These are phyloP conservation scores for Ocimum tenuiflorum DNA, from an alignment of 257 asterid species.

Conservation along the genomic window DNA sequence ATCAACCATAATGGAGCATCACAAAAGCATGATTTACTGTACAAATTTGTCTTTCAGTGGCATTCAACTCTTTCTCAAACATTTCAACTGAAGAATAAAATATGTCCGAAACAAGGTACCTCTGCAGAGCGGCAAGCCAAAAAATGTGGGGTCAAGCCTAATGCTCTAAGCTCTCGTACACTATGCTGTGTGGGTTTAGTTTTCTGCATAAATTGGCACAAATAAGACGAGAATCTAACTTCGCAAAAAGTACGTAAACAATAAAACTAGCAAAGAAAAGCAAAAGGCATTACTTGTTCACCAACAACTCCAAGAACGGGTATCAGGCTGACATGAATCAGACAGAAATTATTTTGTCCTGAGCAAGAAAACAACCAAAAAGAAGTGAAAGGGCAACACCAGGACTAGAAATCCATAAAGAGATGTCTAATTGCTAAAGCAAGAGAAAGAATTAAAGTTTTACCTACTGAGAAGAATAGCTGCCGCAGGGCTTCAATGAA, in stretches of 20 bases:
- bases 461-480: slow-evolving; percentile 81
- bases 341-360: slow-evolving; percentile 89
- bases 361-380: slow-evolving; percentile 15
- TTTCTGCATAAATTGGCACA: slow-evolving; percentile 37
- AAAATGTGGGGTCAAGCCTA: slow-evolving; percentile 89
- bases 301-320: slow-evolving; percentile 97
- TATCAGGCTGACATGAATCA: slow-evolving; percentile 93
- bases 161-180: slow-evolving; percentile 84
- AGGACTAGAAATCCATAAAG: slow-evolving; percentile 1
- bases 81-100: background rate
- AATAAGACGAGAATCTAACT: slow-evolving; percentile 10
- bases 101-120: slow-evolving; percentile 33
- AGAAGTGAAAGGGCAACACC: slow-evolving; percentile 1
- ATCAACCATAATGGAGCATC: background rate
- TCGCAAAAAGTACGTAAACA: background rate
- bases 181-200: slow-evolving; percentile 97
- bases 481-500: slow-evolving; percentile 94
- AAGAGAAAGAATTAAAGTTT: background rate
- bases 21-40: background rate
- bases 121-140: slow-evolving; percentile 90
- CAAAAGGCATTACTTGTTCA: slow-evolving; percentile 68
- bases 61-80: background rate
- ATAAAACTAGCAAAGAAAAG: slow-evolving; percentile 1
- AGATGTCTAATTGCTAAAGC: background rate
- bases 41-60: background rate